These are phyloP conservation scores for Cryphonectria nitschkei DNA, from an alignment of 2,329 filamentous ascomycete species.

Conservation along the genomic window DNA sequence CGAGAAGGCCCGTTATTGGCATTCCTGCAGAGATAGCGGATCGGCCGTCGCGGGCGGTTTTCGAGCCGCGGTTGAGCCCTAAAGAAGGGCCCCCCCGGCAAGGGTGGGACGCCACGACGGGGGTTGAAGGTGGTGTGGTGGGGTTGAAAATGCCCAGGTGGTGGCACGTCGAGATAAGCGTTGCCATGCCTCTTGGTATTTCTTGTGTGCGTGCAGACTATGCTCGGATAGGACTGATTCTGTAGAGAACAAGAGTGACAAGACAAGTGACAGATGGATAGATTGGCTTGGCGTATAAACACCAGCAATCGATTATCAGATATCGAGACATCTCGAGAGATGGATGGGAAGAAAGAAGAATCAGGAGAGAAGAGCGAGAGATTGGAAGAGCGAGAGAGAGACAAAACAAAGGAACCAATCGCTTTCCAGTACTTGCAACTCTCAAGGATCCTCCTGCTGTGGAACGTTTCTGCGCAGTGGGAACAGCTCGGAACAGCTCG, in stretches of 20 bases:
- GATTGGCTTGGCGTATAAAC: not conserved
- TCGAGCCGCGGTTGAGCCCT: not conserved
- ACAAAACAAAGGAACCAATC: not conserved
- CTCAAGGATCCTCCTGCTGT: not conserved
- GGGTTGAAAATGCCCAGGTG: not conserved
- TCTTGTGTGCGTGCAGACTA: not conserved
- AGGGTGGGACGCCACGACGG: not conserved
- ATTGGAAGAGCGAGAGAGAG: no score
- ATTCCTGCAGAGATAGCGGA: constrained; percentile 22
- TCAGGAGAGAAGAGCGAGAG: no score
- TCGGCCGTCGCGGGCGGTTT: constrained; percentile 5
- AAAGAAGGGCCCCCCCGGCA: not conserved
- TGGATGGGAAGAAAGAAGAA: not conserved
- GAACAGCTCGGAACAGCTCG: not conserved
- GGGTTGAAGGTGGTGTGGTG: not conserved
- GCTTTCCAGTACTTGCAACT: not conserved
- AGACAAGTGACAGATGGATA: not conserved
- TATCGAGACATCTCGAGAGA: not conserved
- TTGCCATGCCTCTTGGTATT: not conserved
- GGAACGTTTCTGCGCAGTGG: not conserved
- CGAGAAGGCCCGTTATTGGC: constrained; percentile 9
- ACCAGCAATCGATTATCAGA: not conserved
- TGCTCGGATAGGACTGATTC: no score
- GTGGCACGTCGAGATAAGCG: not conserved
- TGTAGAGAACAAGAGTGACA: not conserved